Percentiles rank a stretch among this genome's conserved stretches.
Evolutionary conservation across 345 rosid genomes (phyloP).

Genomic region (Cochlearia excelsa): DNA sequence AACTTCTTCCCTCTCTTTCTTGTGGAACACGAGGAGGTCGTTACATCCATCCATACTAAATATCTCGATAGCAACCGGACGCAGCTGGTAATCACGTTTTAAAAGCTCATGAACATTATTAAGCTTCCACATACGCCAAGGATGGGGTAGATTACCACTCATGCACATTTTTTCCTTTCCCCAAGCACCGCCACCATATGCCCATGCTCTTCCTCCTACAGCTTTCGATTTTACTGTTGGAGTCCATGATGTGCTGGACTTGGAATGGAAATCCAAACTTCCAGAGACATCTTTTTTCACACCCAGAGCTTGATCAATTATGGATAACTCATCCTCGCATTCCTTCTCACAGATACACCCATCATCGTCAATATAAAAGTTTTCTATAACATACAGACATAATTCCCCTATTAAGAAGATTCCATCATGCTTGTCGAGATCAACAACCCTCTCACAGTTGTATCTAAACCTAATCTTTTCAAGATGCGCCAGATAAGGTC

Average conservation of each 20-base stretch:
- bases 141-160: constrained; percentile 73
- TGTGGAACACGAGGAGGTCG: constrained; percentile 89
- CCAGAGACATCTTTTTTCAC: constrained; percentile 66
- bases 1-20: constrained; percentile 93
- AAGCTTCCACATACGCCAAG: constrained; percentile 93
- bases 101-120: constrained; percentile 79
- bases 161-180: constrained; percentile 74
- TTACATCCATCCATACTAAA: constrained; percentile 98
- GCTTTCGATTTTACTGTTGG: constrained; percentile 43
- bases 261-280: constrained; percentile 66
- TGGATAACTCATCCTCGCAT: constrained; percentile 82
- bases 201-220: constrained; percentile 90
- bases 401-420: constrained; percentile 84
- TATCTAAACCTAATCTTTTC: constrained; percentile 79
- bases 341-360: constrained; percentile 90
- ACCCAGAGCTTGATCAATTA: constrained; percentile 94
- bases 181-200: constrained; percentile 95
- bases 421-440: constrained; percentile 94
- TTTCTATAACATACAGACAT: constrained; percentile 75
- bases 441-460: constrained; percentile 89
- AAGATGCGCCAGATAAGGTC: constrained; percentile 84
- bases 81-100: constrained; percentile 94
- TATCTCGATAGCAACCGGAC: constrained; percentile 93
- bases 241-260: constrained; percentile 64
- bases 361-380: constrained; percentile 68